Evolutionary conservation across 2,329 filamentous ascomycete genomes (phyloP), one percentile per base, ranked within the genome.

Genomic region (Aspergillus japonicus): DNA sequence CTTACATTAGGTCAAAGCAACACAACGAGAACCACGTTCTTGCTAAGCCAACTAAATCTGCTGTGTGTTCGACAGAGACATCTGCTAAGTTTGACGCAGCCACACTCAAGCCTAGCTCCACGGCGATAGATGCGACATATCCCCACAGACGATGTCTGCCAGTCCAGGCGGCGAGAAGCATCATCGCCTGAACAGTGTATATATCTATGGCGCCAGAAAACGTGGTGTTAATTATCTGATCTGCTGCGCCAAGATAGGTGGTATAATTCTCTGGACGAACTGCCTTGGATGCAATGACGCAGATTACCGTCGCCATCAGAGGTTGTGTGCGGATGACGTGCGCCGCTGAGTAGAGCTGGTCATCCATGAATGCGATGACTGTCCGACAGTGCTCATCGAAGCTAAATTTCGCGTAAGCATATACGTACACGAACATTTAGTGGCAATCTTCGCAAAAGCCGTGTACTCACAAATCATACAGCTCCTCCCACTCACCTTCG

Each of bases 1-100:
- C 48, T 19, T 57, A 57, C 55, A 24, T 57, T 8, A 57, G 39
- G 29, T 57, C 55, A 52, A 52, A 57, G 23, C 48, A 57, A 23
- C 55, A 57, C 23, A 57, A 12, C 6, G 55, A 51, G 31, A 57
- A 53, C 55, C 55, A 57, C 26, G 49, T 52, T 26, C 55, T 44
- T 8, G 55, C 55, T 5, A 35, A 49, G 2, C 51, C 23, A 12
- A 57, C 55, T 24, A 57, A 47, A 4, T 23, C 39, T n/a, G 35
- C 14, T 19, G 55, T 57, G 23, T 52, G 48, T n/a, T 51, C 55
- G 3, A 51, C 23, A 26, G 47, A n/a, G 3, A 21, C 44, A 33
- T 56, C 54, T 0, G 29, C 54, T 12, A 56, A 8, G 5, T 50
- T n/a, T 33, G 35, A 26, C 5, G 54, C 54, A 10, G 54, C 54